A percentile compares a stretch with the other conserved stretches of the same genome.
phyloP scores from a whole-genome alignment of 352 stramenopile species.

The Globisporangium spiculum region DNA sequence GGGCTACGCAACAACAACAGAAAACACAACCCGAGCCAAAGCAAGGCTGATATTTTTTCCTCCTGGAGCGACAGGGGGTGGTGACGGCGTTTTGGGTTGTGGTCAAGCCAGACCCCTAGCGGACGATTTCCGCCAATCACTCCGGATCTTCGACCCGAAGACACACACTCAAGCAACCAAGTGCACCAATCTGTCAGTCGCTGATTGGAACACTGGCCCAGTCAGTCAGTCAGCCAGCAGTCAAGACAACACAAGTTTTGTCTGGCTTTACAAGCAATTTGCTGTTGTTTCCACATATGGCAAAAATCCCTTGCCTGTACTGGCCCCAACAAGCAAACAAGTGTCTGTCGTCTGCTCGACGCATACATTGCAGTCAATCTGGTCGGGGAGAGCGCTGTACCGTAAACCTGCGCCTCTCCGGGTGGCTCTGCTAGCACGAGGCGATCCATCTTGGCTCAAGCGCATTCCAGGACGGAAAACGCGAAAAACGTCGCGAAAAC shows the following conservation, averaged over 20 bases:
- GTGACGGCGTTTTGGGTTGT: slow-evolving; percentile 2
- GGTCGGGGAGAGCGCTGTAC: neutral
- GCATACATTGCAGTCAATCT: neutral
- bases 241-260: neutral
- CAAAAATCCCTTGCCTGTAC: neutral
- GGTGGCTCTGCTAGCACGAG: neutral
- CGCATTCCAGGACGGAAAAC: neutral
- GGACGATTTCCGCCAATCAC: slow-evolving; percentile 7
- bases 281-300: neutral
- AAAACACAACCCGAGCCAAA: slow-evolving; percentile 2
- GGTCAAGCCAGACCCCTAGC: neutral
- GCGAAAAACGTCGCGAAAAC: slow-evolving; percentile 7
- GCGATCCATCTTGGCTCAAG: no score
- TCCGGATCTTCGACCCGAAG: slow-evolving; percentile 2
- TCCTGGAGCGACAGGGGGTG: slow-evolving; percentile 5
- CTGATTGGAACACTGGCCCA: neutral
- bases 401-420: neutral
- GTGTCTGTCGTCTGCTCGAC: neutral
- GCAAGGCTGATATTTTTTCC: slow-evolving; percentile 10
- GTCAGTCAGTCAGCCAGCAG: no score
- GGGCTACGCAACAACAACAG: neutral
- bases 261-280: neutral
- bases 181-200: slow-evolving; percentile 1
- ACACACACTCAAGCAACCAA: neutral
- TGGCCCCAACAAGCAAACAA: neutral